Evolutionary conservation across 179 eudicot species (phyloP).

Genomic region (Drosera spatulata): DNA sequence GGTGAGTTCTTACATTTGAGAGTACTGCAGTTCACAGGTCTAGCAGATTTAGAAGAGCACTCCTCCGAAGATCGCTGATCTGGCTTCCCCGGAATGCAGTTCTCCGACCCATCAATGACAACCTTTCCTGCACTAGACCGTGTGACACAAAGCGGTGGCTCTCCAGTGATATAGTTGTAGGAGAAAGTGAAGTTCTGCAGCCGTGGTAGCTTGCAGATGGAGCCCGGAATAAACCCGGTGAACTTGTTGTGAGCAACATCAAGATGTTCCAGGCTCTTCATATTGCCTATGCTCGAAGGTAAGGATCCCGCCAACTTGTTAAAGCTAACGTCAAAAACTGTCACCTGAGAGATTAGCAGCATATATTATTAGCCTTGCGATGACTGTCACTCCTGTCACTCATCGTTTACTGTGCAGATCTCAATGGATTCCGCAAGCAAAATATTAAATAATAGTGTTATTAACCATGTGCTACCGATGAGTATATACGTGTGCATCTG

Average conservation of each 20-base stretch:
- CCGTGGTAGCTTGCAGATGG: conserved; percentile 14
- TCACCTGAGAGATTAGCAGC: conserved; percentile 5
- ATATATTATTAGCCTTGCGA: too few relatives aligned
- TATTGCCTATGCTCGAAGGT: conserved; percentile 10
- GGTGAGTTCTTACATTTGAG: conserved; percentile 13
- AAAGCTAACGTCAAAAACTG: conserved; percentile 32
- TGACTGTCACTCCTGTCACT: too few relatives aligned
- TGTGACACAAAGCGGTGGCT: conserved; percentile 18
- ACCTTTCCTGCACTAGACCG: neutral
- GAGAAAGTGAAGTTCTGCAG: conserved; percentile 31
- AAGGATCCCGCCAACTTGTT: conserved; percentile 20
- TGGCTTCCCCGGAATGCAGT: conserved; percentile 14
- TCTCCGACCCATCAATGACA: conserved; percentile 4
- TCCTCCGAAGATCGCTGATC: conserved; percentile 10
- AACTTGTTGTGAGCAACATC: conserved; percentile 29
- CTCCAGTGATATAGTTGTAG: conserved; percentile 21
- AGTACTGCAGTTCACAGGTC: conserved; percentile 23
- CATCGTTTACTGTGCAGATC: too few relatives aligned
- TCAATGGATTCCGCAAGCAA: too few relatives aligned
- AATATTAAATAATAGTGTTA: too few relatives aligned
- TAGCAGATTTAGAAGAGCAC: conserved; percentile 17
- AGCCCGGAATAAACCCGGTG: conserved; percentile 19
- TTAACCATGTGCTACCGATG: too few relatives aligned
- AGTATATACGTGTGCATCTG: too few relatives aligned
- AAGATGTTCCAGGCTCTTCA: conserved; percentile 22